phyloP scores from a whole-genome alignment of 306 rosid species.

The Cotoneaster glaucophyllus region DNA sequence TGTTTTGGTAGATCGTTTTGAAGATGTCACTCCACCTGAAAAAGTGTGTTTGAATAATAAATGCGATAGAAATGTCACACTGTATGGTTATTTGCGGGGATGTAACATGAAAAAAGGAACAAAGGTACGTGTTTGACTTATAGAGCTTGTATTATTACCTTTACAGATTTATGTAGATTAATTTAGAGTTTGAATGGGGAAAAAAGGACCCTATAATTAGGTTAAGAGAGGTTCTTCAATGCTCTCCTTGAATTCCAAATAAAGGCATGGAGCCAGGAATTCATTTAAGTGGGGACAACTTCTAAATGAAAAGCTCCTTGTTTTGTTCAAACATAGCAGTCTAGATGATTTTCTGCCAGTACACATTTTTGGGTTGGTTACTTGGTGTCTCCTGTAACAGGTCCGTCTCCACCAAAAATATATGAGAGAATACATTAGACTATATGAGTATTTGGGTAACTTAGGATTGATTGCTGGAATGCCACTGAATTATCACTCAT shows the following conservation, averaged over 20 bases:
- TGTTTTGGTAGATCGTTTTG: slow-evolving; percentile 86
- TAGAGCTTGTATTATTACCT: neutral
- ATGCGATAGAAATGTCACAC: slow-evolving; percentile 78
- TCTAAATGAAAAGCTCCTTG: neutral
- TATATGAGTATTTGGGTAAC: neutral
- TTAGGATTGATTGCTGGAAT: neutral
- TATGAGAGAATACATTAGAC: neutral
- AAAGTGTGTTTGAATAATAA: slow-evolving; percentile 56
- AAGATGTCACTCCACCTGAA: slow-evolving; percentile 88
- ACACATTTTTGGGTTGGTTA: neutral
- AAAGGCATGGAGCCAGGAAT: neutral
- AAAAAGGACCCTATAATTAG: neutral
- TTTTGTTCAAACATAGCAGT: neutral
- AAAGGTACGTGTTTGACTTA: slow-evolving; percentile 47
- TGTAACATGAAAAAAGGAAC: slow-evolving; percentile 78
- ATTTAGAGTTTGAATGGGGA: neutral
- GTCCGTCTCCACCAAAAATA: neutral
- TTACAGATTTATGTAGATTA: neutral
- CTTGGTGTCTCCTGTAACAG: neutral
- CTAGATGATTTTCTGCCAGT: neutral
- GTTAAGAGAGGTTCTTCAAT: neutral
- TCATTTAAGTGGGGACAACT: neutral
- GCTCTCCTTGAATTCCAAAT: neutral
- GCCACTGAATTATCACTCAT: neutral
- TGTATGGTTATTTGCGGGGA: slow-evolving; percentile 91